Evolutionary conservation across 2,329 filamentous ascomycete genomes (phyloP).

Genomic region (Apiospora phragmitis): DNA sequence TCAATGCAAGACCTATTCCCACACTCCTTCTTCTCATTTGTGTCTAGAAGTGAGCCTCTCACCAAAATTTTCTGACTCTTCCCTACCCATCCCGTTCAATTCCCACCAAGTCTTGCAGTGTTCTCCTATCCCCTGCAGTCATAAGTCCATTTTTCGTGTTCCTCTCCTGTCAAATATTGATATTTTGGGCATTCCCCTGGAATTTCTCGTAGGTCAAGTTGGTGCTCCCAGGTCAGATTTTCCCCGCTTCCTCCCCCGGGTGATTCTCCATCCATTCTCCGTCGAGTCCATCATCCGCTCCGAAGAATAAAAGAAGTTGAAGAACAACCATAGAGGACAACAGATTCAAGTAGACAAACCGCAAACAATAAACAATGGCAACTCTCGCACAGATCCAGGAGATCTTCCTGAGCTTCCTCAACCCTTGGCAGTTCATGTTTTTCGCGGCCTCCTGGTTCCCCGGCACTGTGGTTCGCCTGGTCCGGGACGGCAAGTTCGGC

Average conservation of each 20-base stretch:
- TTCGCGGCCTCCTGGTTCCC: slow-evolving; percentile 52
- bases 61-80: background rate
- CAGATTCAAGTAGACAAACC: background rate
- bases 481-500: slow-evolving; percentile 34
- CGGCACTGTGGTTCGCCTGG: slow-evolving; percentile 45
- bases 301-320: background rate
- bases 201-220: background rate
- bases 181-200: background rate
- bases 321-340: background rate
- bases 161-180: background rate
- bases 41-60: background rate
- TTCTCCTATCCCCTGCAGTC: background rate
- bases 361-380: background rate
- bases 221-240: background rate
- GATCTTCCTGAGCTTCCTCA: slow-evolving; percentile 1
- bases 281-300: background rate
- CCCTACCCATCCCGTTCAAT: background rate
- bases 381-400: background rate
- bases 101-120: background rate
- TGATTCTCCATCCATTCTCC: background rate
- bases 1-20: background rate
- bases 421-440: slow-evolving; percentile 50
- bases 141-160: background rate
- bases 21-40: background rate
- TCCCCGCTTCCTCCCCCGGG: background rate